These are phyloP conservation scores for Thecaphora thlaspeos DNA, from an alignment of 1,284 basidiomycete species.

Conservation along the genomic window DNA sequence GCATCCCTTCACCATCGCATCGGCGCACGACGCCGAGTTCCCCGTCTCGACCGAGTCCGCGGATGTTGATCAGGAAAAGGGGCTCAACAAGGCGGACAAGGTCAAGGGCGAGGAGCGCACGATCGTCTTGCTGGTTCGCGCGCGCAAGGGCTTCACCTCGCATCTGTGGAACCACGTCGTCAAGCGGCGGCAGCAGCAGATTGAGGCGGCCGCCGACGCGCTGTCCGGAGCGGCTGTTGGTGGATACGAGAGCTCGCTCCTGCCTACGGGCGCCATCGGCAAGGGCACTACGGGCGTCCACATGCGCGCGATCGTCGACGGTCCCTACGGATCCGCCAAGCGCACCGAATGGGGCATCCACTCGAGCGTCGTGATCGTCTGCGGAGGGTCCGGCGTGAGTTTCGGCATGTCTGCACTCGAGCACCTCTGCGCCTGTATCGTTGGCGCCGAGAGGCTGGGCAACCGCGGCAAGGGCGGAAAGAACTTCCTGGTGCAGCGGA, in stretches of 20 bases:
- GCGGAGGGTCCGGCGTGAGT: slow-evolving; percentile 76
- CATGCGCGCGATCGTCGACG: slow-evolving; percentile 70
- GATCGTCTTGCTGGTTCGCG: slow-evolving; percentile 73
- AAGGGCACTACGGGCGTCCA: slow-evolving; percentile 63
- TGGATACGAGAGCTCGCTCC: slow-evolving; percentile 40
- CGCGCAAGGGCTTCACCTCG: slow-evolving; percentile 73
- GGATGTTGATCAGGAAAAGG: slow-evolving; percentile 33
- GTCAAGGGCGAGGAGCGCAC: slow-evolving; percentile 61
- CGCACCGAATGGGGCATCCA: slow-evolving; percentile 68
- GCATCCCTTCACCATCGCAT: slow-evolving; percentile 80
- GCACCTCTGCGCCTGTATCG: slow-evolving; percentile 68
- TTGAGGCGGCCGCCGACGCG: slow-evolving; percentile 37
- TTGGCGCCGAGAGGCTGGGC: slow-evolving; percentile 43
- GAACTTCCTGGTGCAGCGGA: slow-evolving; percentile 64
- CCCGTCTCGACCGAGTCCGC: slow-evolving; percentile 34
- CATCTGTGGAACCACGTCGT: slow-evolving; percentile 67
- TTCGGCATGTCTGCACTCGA: slow-evolving; percentile 75
- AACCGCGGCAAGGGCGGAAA: slow-evolving; percentile 54
- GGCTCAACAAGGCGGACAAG: slow-evolving; percentile 39
- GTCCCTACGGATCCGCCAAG: slow-evolving; percentile 74
- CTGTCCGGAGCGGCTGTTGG: slow-evolving; percentile 26
- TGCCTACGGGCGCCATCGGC: slow-evolving; percentile 42
- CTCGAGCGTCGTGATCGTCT: slow-evolving; percentile 69
- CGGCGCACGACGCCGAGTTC: slow-evolving; percentile 64
- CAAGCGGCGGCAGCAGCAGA: slow-evolving; percentile 38